phyloP scores from a whole-genome alignment of 2,329 filamentous ascomycete genomes.

The Monosporascus cannonballus region DNA sequence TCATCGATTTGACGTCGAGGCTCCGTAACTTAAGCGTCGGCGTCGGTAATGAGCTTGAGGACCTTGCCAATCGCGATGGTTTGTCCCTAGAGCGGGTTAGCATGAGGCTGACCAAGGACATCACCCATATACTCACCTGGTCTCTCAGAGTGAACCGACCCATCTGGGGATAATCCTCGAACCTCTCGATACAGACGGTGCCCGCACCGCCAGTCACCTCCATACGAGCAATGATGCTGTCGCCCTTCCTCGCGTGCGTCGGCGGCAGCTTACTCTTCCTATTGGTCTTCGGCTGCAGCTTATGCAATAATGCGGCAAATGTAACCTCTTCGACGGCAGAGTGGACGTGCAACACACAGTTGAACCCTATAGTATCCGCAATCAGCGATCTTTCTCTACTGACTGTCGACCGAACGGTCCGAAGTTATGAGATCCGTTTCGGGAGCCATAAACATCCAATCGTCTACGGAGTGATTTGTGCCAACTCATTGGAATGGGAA shows the following conservation, averaged over 20 bases:
- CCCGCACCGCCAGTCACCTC: conserved; percentile 81
- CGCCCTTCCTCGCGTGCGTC: conserved; percentile 76
- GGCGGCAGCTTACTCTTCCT: conserved; percentile 91
- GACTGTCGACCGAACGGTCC: too few species aligned
- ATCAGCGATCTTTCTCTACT: background rate
- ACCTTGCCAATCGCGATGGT: conserved; percentile 99
- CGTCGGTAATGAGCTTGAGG: conserved; percentile 66
- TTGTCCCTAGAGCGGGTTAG: conserved; percentile 64
- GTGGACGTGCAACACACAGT: conserved; percentile 96
- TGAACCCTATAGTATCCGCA: conserved; percentile 53
- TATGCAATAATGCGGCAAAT: conserved; percentile 81
- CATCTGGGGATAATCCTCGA: conserved; percentile 93
- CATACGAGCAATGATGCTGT: conserved; percentile 86
- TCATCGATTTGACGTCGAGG: background rate
- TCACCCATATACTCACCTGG: conserved; percentile 51
- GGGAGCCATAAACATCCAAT: too few species aligned
- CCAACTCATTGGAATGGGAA: background rate
- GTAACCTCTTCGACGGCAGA: conserved; percentile 97
- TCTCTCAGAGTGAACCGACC: conserved; percentile 86
- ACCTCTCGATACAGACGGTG: conserved; percentile 85
- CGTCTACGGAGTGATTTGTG: too few species aligned
- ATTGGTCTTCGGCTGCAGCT: conserved; percentile 88
- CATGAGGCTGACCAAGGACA: conserved; percentile 5
- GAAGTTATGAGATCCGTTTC: too few species aligned
- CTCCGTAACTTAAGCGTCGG: conserved; percentile 17